Conservation (phyloP, 2,329 filamentous ascomycete species). For the Ophiostoma fasciatum region DNA sequence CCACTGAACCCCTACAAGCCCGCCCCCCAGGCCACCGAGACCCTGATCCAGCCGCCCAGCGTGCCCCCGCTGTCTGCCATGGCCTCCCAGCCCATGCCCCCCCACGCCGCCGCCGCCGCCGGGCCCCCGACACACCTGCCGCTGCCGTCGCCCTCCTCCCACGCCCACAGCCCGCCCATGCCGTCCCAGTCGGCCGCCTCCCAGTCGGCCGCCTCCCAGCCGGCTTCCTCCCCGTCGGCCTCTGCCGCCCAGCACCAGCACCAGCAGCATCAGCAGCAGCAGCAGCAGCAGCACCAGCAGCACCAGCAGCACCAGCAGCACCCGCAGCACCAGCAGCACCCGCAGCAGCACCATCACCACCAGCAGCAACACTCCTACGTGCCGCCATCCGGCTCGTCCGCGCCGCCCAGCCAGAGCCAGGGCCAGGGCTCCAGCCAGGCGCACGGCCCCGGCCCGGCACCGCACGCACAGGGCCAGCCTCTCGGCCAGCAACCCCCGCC, state of each 20-base stretch:
- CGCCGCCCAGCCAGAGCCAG: too few species aligned
- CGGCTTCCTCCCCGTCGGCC: too few species aligned
- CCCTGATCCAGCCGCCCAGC: conserved; percentile 25
- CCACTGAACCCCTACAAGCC: conserved; percentile 43
- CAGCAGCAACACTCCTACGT: conserved; percentile 7
- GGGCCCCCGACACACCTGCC: too few species aligned
- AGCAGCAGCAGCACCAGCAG: neutral
- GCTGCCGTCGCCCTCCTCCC: too few species aligned
- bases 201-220: neutral
- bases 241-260: neutral
- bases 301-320: neutral
- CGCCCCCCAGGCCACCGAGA: conserved; percentile 40
- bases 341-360: too few species aligned
- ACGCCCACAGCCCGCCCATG: conserved; percentile 5
- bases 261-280: neutral
- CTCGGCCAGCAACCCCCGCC: conserved; percentile 34
- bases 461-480: too few species aligned
- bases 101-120: too few species aligned
- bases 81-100: conserved; percentile 7
- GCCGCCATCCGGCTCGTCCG: conserved; percentile 34
- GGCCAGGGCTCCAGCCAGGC: too few species aligned
- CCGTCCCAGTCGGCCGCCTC: neutral
- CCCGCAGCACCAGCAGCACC: too few species aligned
- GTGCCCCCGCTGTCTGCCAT: conserved; percentile 8
- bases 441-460: too few species aligned